Conservation (phyloP, 2,329 filamentous ascomycete species). For the Epichloe glyceriae region DNA sequence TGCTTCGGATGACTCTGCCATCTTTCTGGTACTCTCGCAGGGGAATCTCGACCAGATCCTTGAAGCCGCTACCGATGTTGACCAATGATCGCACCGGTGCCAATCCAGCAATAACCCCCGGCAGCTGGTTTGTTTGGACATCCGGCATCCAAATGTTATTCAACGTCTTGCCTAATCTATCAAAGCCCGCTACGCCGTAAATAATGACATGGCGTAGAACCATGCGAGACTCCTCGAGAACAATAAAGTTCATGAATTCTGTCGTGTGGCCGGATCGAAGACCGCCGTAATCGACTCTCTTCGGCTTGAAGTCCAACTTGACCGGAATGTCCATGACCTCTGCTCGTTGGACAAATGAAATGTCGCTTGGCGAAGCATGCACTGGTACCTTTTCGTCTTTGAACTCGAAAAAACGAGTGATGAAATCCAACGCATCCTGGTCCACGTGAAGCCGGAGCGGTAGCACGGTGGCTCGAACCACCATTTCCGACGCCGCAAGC, state of each 20-base stretch:
- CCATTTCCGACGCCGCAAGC: slow-evolving; percentile 78
- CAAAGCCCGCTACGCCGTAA: slow-evolving; percentile 84
- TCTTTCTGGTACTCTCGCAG: slow-evolving; percentile 91
- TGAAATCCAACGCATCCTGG: slow-evolving; percentile 93
- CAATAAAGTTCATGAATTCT: slow-evolving; percentile 98
- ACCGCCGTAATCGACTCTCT: slow-evolving; percentile 90
- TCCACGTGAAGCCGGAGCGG: slow-evolving; percentile 89
- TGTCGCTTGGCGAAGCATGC: slow-evolving; percentile 50
- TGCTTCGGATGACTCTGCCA: slow-evolving; percentile 78
- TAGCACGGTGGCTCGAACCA: slow-evolving; percentile 65
- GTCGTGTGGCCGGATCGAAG: slow-evolving; percentile 87
- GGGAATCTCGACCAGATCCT: slow-evolving; percentile 76
- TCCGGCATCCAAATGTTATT: slow-evolving; percentile 97
- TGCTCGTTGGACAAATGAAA: slow-evolving; percentile 78
- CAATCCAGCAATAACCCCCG: slow-evolving; percentile 74
- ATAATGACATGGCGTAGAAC: slow-evolving; percentile 79
- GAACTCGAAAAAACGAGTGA: slow-evolving; percentile 96
- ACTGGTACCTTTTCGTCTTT: slow-evolving; percentile 58
- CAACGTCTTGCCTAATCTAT: slow-evolving; percentile 74
- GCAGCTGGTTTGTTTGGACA: slow-evolving; percentile 78
- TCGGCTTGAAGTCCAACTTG: slow-evolving; percentile 90
- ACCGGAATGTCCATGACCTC: slow-evolving; percentile 76
- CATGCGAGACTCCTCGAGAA: slow-evolving; percentile 79
- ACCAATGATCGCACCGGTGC: slow-evolving; percentile 83
- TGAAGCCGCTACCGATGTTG: slow-evolving; percentile 79